These are phyloP conservation scores for Aurantiochytrium sp. DNA, from an alignment of 108 stramenopile species.

Conservation along the genomic window DNA sequence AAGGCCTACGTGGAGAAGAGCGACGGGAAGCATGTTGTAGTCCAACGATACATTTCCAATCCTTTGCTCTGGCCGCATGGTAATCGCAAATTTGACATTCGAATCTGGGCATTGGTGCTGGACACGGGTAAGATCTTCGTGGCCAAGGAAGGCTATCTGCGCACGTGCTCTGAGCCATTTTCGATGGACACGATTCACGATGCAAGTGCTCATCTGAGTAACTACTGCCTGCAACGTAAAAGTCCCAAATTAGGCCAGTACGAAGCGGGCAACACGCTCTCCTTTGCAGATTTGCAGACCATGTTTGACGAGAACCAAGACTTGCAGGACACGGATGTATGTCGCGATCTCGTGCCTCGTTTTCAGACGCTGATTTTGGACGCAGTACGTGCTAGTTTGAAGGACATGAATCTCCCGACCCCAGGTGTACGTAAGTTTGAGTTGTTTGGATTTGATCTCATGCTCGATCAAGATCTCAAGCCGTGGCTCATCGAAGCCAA, in stretches of 20 bases:
- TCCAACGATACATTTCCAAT: background rate
- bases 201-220: background rate
- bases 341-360: background rate
- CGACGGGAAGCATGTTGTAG: background rate
- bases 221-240: background rate
- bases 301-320: background rate
- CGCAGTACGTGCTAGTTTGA: background rate
- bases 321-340: background rate
- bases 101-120: background rate
- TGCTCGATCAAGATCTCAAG: background rate
- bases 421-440: background rate
- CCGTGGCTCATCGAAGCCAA: background rate
- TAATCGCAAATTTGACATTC: slow-evolving; percentile 2
- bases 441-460: background rate
- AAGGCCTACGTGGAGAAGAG: background rate
- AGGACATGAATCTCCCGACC: background rate
- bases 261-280: background rate
- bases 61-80: background rate
- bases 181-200: background rate
- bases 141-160: background rate
- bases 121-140: background rate
- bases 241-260: background rate
- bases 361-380: background rate
- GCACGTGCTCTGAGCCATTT: slow-evolving; percentile 14
- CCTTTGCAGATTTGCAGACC: background rate